Evolutionary conservation across 768 basidiomycete genomes (phyloP).

Genomic region (Kwoniella dendrophila): DNA sequence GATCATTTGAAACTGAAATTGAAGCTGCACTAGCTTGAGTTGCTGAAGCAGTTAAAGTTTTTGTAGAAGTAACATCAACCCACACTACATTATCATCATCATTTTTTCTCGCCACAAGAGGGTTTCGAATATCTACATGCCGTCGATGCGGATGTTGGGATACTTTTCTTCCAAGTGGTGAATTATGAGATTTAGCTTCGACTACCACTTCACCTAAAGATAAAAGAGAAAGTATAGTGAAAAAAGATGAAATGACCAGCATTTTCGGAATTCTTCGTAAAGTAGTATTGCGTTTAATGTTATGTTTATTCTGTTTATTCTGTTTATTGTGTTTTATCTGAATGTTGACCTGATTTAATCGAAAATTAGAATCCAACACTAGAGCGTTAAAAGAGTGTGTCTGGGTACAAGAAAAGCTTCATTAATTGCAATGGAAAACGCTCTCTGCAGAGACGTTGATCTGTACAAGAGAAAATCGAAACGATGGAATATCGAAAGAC

Average conservation of each 20-base stretch:
- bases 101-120: background rate
- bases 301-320: too few species aligned
- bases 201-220: conserved; percentile 6
- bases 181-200: conserved; percentile 6
- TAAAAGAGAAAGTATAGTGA: conserved; percentile 7
- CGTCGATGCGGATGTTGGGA: background rate
- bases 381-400: too few species aligned
- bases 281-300: too few species aligned
- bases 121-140: background rate
- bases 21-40: background rate
- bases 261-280: too few species aligned
- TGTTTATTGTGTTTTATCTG: too few species aligned
- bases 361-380: too few species aligned
- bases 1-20: background rate
- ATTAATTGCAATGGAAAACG: too few species aligned
- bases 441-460: too few species aligned
- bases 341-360: too few species aligned
- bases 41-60: conserved; percentile 2
- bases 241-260: conserved; percentile 24
- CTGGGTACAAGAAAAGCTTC: too few species aligned
- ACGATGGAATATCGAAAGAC: too few species aligned
- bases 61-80: background rate
- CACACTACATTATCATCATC: conserved; percentile 3
- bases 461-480: too few species aligned
- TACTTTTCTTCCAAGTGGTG: conserved; percentile 1